Evolutionary conservation across 495 filamentous ascomycete species (phyloP).

Genomic region (Schizothecium vesticola): DNA sequence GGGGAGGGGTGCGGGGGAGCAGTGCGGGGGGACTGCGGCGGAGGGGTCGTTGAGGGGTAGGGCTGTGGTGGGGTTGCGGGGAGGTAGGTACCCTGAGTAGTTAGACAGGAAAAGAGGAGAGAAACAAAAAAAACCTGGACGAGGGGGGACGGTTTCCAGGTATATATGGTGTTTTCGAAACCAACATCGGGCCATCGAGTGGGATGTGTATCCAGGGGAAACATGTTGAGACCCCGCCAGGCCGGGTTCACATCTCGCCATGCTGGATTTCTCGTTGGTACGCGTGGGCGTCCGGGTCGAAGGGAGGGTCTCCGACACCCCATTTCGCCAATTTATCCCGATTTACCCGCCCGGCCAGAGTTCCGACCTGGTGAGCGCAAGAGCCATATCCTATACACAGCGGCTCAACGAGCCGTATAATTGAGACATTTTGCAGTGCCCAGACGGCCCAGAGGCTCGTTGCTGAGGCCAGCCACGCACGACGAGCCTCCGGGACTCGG

Average conservation of each 20-base stretch:
- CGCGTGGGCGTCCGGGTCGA: conserved; percentile 22
- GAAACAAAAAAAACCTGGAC: not conserved
- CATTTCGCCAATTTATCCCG: conserved; percentile 40
- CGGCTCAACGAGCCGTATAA: conserved; percentile 11
- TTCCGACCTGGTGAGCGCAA: conserved; percentile 9
- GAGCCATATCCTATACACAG: conserved; percentile 6
- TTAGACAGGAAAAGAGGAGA: not conserved
- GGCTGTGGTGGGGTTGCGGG: too few relatives aligned
- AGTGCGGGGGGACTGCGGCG: not conserved
- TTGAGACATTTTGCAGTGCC: not conserved
- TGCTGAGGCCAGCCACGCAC: not conserved
- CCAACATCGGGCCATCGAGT: not conserved
- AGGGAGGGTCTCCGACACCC: conserved; percentile 7
- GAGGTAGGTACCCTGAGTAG: too few relatives aligned
- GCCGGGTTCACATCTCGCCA: not conserved
- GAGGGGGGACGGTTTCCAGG: not conserved
- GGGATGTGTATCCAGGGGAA: not conserved
- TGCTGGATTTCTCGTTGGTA: not conserved
- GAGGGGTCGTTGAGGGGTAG: not conserved
- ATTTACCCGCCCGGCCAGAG: conserved; percentile 39
- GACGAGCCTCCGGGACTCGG: not conserved
- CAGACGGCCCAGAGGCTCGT: not conserved
- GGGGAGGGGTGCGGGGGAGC: not conserved
- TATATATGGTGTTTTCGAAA: not conserved
- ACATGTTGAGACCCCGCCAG: not conserved